These are phyloP conservation scores for Fusarium chaquense DNA, from an alignment of 2,329 filamentous ascomycete genomes.

Conservation along the genomic window DNA sequence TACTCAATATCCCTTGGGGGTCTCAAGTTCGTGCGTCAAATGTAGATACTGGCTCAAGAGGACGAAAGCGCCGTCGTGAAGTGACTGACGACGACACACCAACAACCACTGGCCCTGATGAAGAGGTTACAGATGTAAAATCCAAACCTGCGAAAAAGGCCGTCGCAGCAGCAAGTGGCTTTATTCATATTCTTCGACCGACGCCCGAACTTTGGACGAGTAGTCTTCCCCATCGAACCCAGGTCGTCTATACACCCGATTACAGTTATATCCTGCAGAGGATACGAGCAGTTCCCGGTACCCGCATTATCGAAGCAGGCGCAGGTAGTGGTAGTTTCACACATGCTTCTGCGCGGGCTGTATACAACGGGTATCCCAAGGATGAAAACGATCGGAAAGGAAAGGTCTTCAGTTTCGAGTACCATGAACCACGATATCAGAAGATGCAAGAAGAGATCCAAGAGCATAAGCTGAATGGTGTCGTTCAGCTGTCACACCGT, in stretches of 20 bases:
- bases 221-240: slow-evolving; percentile 82
- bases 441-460: slow-evolving; percentile 77
- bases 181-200: slow-evolving; percentile 81
- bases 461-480: slow-evolving; percentile 72
- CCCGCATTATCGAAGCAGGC: slow-evolving; percentile 81
- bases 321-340: slow-evolving; percentile 87
- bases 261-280: slow-evolving; percentile 87
- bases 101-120: slow-evolving; percentile 51
- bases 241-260: slow-evolving; percentile 88
- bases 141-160: slow-evolving; percentile 60
- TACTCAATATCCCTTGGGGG: slow-evolving; percentile 87
- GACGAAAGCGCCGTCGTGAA: slow-evolving; percentile 72
- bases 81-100: slow-evolving; percentile 59
- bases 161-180: slow-evolving; percentile 72
- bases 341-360: slow-evolving; percentile 79
- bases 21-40: slow-evolving; percentile 90
- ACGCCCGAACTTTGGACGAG: slow-evolving; percentile 87
- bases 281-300: slow-evolving; percentile 78
- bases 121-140: slow-evolving; percentile 50
- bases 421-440: slow-evolving; percentile 77
- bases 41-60: slow-evolving; percentile 91
- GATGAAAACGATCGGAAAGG: slow-evolving; percentile 63
- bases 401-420: slow-evolving; percentile 86
- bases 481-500: slow-evolving; percentile 80
- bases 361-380: slow-evolving; percentile 77